These are phyloP conservation scores for Oldenlandia corymbosa DNA, from an alignment of 257 asterid species.

Conservation along the genomic window DNA sequence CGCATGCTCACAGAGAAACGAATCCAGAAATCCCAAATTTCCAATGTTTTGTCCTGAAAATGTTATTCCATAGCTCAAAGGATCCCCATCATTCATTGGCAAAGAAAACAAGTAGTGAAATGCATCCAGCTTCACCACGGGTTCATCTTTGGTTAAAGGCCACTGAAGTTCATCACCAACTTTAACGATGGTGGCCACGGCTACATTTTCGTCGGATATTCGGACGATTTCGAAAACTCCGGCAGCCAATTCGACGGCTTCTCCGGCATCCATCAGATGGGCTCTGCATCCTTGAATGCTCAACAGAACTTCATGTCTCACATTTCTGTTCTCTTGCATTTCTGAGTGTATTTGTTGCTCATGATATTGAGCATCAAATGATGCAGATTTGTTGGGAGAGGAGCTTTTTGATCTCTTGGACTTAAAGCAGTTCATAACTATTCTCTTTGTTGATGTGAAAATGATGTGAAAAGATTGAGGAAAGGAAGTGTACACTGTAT, in stretches of 20 bases:
- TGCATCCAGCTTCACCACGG: slow-evolving; percentile 64
- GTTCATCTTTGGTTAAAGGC: slow-evolving; percentile 83
- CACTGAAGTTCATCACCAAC: slow-evolving; percentile 72
- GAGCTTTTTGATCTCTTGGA: slow-evolving; percentile 34
- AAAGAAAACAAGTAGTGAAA: slow-evolving; percentile 56
- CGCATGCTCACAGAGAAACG: slow-evolving; percentile 49
- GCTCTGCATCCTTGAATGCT: slow-evolving; percentile 58
- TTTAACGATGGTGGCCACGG: slow-evolving; percentile 58
- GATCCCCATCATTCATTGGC: slow-evolving; percentile 53
- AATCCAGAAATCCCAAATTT: slow-evolving; percentile 41
- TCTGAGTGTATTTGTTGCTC: slow-evolving; percentile 17
- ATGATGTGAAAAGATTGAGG: neutral
- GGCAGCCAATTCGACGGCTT: slow-evolving; percentile 50
- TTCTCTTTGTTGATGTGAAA: neutral
- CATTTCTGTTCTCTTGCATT: slow-evolving; percentile 31
- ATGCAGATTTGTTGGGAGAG: slow-evolving; percentile 8
- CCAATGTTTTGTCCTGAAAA: slow-evolving; percentile 32
- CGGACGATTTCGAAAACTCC: slow-evolving; percentile 51
- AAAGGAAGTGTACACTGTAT: neutral
- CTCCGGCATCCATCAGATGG: slow-evolving; percentile 61
- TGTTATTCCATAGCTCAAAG: slow-evolving; percentile 70
- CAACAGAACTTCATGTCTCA: slow-evolving; percentile 45
- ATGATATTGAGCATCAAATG: no score
- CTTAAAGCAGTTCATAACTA: slow-evolving; percentile 45
- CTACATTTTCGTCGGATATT: slow-evolving; percentile 37